Base-by-base conservation (phyloP, 192 early-diverging fungal species). In the Phlyctochytrium planicorne region DNA sequence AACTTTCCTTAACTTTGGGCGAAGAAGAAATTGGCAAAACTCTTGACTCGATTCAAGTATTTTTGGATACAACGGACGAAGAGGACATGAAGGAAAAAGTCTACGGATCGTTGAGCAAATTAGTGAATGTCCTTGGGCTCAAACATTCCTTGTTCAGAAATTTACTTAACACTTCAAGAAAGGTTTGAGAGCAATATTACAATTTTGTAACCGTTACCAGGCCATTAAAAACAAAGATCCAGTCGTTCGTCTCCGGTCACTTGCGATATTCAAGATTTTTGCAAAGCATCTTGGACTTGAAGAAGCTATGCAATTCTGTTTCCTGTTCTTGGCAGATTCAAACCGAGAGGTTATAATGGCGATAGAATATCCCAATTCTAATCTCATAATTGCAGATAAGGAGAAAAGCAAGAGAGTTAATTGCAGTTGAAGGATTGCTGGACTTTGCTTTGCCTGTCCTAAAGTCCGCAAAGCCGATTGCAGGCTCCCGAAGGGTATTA, bases 81-180 rank as follows among this genome's bases (percentile, higher is more conserved):
- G 67, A 62, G 4, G 74, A 79, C 6, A 66, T 71, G 1, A 52
- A 71, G 30, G 57, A 68, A 34, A 78, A 84, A 59, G 67, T 86
- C 31, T 80, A 81, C 59, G 68, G 63, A 25, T 77, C 65, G 52
- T 50, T 81, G 3, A 78, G 80, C 4, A 77, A 78, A 47, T 55
- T 80, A 3, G 23, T 82, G 20, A 66, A 62, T 4, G 67, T 73
- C 31, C 52, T 66, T 3, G 84, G 78, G 1, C 73, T 75, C 0
- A 77, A 78, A 56, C 84, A 86, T 40, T 62, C 75, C 16, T 36
- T 86, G 23, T 86, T 86, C 59, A 53, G 72, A 53, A 77, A 59
- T 20, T 61, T 86, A 71, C 62, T 81, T 12, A 73, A 66, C 27
- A 80, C 66, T 33, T 75, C 78, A 6, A 83, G 81, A 61, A 82